Evolutionary conservation across 495 filamentous ascomycete species (phyloP).

Genomic region (Staphylotrichum tortipilum): DNA sequence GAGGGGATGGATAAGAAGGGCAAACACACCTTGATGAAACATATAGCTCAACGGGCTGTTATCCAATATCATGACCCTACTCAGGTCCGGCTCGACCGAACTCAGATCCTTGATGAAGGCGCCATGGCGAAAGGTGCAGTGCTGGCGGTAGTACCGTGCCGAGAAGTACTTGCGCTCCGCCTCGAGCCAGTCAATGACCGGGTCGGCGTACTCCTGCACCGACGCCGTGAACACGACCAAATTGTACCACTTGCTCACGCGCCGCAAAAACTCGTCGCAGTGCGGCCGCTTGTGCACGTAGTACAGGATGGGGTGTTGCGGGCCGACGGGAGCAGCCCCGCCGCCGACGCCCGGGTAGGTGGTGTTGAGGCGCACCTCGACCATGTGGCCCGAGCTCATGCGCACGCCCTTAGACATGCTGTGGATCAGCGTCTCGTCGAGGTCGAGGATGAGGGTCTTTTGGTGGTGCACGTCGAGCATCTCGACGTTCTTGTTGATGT

Average conservation of each 20-base stretch:
- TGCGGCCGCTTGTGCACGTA: slow-evolving; percentile 97
- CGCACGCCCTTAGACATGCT: slow-evolving; percentile 92
- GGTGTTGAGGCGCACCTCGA: slow-evolving; percentile 83
- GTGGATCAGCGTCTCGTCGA: slow-evolving; percentile 96
- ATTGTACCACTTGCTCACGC: slow-evolving; percentile 94
- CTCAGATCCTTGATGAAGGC: slow-evolving; percentile 97
- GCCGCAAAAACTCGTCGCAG: slow-evolving; percentile 93
- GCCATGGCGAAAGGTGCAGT: slow-evolving; percentile 89
- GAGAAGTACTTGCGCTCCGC: slow-evolving; percentile 93
- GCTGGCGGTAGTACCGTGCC: slow-evolving; percentile 85
- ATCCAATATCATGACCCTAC: slow-evolving; percentile 95
- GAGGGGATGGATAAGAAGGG: background rate
- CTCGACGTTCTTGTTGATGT: slow-evolving; percentile 43
- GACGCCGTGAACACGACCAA: slow-evolving; percentile 95
- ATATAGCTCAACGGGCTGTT: slow-evolving; percentile 97
- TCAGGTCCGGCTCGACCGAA: slow-evolving; percentile 90
- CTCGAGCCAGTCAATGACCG: slow-evolving; percentile 98
- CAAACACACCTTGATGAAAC: slow-evolving; percentile 82
- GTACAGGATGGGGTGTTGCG: slow-evolving; percentile 93
- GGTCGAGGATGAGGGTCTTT: slow-evolving; percentile 90
- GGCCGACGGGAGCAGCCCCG: slow-evolving; percentile 58
- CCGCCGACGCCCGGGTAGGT: slow-evolving; percentile 53
- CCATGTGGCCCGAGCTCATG: slow-evolving; percentile 97
- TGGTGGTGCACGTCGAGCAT: slow-evolving; percentile 45
- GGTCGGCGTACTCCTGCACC: slow-evolving; percentile 97